Evolutionary conservation across 306 rosid species (phyloP).

Genomic region (Alnus rubra): DNA sequence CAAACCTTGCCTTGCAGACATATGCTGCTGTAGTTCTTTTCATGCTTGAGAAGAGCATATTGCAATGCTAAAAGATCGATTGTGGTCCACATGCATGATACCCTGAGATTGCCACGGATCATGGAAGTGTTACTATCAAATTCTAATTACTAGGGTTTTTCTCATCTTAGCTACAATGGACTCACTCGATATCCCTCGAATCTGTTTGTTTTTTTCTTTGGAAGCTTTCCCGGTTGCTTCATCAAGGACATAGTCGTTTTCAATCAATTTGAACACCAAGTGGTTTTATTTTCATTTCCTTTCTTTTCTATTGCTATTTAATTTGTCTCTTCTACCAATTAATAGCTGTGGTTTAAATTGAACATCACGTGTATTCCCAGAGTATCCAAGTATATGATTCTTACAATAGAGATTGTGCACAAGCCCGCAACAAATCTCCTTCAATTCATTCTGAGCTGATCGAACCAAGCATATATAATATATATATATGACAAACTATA

Average conservation of each 20-base stretch:
- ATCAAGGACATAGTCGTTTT: slow-evolving; percentile 51
- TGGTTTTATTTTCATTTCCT: slow-evolving; percentile 26
- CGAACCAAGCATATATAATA: too few species aligned
- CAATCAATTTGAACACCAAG: slow-evolving; percentile 26
- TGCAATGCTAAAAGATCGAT: slow-evolving; percentile 26
- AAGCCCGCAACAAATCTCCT: too few species aligned
- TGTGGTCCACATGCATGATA: slow-evolving; percentile 56
- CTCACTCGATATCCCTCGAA: slow-evolving; percentile 49
- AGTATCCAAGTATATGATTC: background rate
- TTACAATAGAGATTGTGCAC: background rate
- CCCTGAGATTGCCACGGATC: slow-evolving; percentile 61
- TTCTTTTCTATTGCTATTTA: background rate
- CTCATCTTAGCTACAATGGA: slow-evolving; percentile 58
- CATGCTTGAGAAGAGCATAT: slow-evolving; percentile 35
- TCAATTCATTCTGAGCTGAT: too few species aligned
- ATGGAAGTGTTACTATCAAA: slow-evolving; percentile 65
- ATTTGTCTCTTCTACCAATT: slow-evolving; percentile 6
- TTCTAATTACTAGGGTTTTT: slow-evolving; percentile 58
- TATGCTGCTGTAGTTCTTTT: slow-evolving; percentile 30
- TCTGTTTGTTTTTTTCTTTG: slow-evolving; percentile 58
- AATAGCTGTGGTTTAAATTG: background rate
- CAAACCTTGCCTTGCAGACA: slow-evolving; percentile 39
- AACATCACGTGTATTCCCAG: background rate
- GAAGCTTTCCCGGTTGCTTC: slow-evolving; percentile 23
- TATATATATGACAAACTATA: too few species aligned